Evolutionary conservation across 1,284 basidiomycete genomes (phyloP).

Genomic region (Austroboletus novae-zelandiae): DNA sequence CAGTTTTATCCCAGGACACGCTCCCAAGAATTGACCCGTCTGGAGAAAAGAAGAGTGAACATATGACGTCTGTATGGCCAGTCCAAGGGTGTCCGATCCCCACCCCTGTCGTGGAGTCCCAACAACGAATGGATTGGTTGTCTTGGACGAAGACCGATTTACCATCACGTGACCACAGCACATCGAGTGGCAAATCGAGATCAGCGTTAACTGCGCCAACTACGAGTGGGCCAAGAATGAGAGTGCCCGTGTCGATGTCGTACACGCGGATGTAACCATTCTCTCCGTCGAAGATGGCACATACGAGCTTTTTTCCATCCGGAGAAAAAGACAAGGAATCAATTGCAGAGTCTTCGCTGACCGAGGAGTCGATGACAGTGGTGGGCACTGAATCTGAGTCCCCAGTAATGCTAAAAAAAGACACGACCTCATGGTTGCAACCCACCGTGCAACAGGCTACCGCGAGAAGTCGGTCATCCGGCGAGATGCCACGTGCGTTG

Average conservation of each 20-base stretch:
- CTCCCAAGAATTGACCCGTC: constrained; percentile 12
- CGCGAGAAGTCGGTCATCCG: background rate
- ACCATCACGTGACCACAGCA: constrained; percentile 17
- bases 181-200: background rate
- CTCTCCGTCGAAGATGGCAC: background rate
- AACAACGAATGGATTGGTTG: constrained; percentile 6
- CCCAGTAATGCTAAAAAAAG: background rate
- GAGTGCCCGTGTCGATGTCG: background rate
- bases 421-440: rapidly evolving
- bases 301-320: constrained; percentile 1
- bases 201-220: background rate
- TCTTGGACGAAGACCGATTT: background rate
- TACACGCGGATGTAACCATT: constrained; percentile 7
- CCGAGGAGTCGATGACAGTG: background rate
- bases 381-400: too few species aligned
- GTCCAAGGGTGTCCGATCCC: constrained; percentile 4
- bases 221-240: background rate
- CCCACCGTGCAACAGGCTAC: background rate
- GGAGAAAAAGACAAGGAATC: constrained; percentile 10
- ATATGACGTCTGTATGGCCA: background rate
- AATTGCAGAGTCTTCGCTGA: rapidly evolving
- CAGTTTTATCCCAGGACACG: background rate
- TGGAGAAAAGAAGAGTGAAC: constrained; percentile 5
- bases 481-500: background rate
- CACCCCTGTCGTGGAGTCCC: constrained; percentile 7